Base-by-base conservation (phyloP, 495 filamentous ascomycete genomes). In the Xylaria nigripes region DNA sequence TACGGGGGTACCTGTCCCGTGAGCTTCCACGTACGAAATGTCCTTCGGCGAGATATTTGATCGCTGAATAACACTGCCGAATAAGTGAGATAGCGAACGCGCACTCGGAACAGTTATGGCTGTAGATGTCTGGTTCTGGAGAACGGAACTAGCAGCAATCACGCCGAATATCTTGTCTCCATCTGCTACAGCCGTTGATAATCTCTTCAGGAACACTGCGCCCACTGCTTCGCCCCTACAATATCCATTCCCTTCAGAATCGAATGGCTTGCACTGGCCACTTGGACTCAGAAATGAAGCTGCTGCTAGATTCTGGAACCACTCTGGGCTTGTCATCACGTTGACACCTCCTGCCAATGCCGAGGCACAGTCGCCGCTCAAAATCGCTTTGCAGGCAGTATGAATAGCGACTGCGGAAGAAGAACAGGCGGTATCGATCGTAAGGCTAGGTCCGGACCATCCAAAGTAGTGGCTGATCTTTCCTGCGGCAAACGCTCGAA, bases 381-480 rank as follows among this genome's bases (percentile, higher is more conserved):
- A 60, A 10, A 69, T 59, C 6, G 68, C 72, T 43, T 72, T 69
- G 29, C 68, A 66, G 3, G 72, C 77, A 34, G 56, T 55, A 54
- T 79, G 66, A 13, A 80, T 53, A 0, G 78, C 74, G 1, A 76
- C 64, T 5, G 78, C 60, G 19, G 70, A 75, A 0, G 75, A 77
- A 1, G 77, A 79, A 46, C 80, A 83, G 0, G 80, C 80, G 1
- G 78, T 81, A 49, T 83, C 79, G n/a, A 79, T 66, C 0, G 72
- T 77, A 59, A 81, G 64, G 0, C 65, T 68, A 1, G 78, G 77
- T 0, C 79, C 80, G 1, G 72, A 69, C 70, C 70, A 78, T 45
- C 78, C 72, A 30, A 79, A 81, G 50, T 72, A 76, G 54, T 81
- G 78, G 0, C 56, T 61, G 1, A 70, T 32, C 36, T 58, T 61